phyloP scores from a whole-genome alignment of 371 early-diverging fungal species.

The Mortierella sp. region DNA sequence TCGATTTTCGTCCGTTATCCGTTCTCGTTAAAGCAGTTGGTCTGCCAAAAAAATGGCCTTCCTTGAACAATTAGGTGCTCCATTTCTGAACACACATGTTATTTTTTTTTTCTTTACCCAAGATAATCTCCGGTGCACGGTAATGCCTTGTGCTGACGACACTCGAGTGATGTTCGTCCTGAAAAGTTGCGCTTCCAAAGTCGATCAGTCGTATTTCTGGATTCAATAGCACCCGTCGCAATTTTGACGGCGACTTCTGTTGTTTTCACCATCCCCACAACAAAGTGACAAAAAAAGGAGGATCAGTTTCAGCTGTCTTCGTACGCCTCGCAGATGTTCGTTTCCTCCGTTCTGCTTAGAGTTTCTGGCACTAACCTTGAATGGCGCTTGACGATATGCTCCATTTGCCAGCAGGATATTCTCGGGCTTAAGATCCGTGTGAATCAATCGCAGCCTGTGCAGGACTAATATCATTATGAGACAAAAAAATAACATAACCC shows the following conservation, averaged over 20 bases:
- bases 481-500: neutral
- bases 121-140: slow-evolving; percentile 96
- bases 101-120: slow-evolving; percentile 71
- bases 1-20: no score
- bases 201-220: slow-evolving; percentile 92
- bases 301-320: no score
- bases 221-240: slow-evolving; percentile 70
- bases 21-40: no score
- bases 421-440: slow-evolving; percentile 96
- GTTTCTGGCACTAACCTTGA: slow-evolving; percentile 18
- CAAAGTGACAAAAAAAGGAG: neutral
- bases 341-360: no score
- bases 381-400: slow-evolving; percentile 40
- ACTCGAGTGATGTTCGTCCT: slow-evolving; percentile 90
- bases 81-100: no score
- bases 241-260: slow-evolving; percentile 44
- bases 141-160: slow-evolving; percentile 96
- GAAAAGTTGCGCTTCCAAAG: slow-evolving; percentile 95
- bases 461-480: slow-evolving; percentile 60
- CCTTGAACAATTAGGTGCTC: no score
- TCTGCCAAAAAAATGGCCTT: neutral
- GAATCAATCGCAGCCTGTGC: slow-evolving; percentile 85
- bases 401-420: slow-evolving; percentile 76
- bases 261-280: no score
- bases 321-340: no score